These are phyloP conservation scores for Sclerotinia minor DNA, from an alignment of 2,329 filamentous ascomycete genomes.

Conservation along the genomic window DNA sequence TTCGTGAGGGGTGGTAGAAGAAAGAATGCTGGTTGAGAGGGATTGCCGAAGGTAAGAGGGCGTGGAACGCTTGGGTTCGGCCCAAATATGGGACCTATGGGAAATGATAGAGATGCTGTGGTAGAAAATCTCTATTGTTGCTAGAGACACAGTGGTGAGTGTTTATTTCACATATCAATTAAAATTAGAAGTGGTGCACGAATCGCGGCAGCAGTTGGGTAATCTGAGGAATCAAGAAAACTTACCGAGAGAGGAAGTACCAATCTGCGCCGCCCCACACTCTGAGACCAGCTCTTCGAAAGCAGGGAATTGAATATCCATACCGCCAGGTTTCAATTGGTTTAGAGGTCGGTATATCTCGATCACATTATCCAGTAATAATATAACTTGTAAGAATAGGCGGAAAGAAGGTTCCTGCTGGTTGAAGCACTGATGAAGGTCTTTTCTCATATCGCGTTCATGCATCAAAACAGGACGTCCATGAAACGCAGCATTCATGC, in stretches of 20 bases:
- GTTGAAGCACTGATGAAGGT: conserved; percentile 52
- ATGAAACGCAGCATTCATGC: conserved; percentile 59
- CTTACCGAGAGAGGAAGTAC: conserved; percentile 30
- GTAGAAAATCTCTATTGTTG: conserved; percentile 63
- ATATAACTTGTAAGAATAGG: conserved; percentile 55
- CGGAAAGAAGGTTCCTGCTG: conserved; percentile 56
- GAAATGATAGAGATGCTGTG: conserved; percentile 64
- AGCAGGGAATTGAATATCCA: conserved; percentile 33
- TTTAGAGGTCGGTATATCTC: conserved; percentile 56
- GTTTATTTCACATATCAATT: not conserved
- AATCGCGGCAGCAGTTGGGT: too few species aligned
- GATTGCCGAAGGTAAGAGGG: conserved; percentile 33
- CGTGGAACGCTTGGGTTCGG: conserved; percentile 31
- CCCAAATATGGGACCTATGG: conserved; percentile 46
- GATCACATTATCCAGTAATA: conserved; percentile 59
- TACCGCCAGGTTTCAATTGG: conserved; percentile 38
- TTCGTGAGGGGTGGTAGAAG: conserved; percentile 30
- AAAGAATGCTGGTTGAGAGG: conserved; percentile 31
- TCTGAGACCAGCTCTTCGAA: conserved; percentile 40
- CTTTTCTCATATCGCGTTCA: conserved; percentile 58
- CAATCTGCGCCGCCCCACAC: conserved; percentile 29
- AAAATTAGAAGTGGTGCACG: too few species aligned
- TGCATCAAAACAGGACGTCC: conserved; percentile 61
- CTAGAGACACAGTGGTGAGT: conserved; percentile 41
- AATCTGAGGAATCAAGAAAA: not conserved